Evolutionary conservation across 148 eudicot genomes (phyloP).

Genomic region (Amaranthus palmeri): DNA sequence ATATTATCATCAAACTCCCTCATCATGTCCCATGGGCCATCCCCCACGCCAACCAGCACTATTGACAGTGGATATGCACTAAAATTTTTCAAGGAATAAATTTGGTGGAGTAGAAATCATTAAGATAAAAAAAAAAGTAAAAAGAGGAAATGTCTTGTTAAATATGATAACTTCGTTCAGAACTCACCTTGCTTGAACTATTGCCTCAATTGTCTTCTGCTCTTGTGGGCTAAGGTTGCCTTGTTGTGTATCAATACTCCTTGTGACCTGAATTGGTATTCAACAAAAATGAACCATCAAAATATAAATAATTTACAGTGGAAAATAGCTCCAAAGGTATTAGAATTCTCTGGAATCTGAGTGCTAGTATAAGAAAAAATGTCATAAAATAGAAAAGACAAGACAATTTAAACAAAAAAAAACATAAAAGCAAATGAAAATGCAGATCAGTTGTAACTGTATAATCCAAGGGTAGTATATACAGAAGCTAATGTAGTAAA

Average conservation of each 20-base stretch:
- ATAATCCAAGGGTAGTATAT: neutral
- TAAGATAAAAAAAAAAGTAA: neutral
- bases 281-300: neutral
- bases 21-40: constrained; percentile 99
- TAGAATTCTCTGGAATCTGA: neutral
- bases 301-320: neutral
- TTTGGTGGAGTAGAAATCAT: neutral
- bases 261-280: constrained; percentile 55
- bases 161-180: neutral
- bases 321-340: neutral
- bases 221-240: constrained; percentile 94
- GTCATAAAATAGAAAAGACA: neutral
- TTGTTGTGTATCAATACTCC: constrained; percentile 83
- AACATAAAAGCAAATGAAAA: neutral
- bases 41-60: constrained; percentile 95
- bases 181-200: constrained; percentile 78
- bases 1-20: constrained; percentile 94
- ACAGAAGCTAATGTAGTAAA: neutral
- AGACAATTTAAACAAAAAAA: neutral
- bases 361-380: neutral
- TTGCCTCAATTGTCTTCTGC: constrained; percentile 83
- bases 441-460: neutral
- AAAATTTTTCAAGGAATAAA: constrained; percentile 16
- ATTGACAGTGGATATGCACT: constrained; percentile 92
- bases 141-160: neutral